phyloP scores from a whole-genome alignment of 1,284 basidiomycete genomes.

The Sanguinoderma infundibulare region DNA sequence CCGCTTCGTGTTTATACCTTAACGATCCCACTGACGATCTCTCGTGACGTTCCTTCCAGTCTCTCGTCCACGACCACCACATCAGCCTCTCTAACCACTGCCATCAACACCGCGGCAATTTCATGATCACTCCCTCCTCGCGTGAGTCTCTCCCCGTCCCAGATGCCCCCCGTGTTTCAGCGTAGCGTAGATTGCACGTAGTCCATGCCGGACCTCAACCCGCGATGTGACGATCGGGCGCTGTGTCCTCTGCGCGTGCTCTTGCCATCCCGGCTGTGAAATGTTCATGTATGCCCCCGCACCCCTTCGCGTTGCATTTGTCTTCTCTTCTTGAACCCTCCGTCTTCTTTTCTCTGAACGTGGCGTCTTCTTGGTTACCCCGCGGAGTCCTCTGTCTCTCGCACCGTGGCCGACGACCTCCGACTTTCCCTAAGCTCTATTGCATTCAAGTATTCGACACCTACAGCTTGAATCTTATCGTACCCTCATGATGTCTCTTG shows the following conservation, averaged over 20 bases:
- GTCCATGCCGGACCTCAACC: background rate
- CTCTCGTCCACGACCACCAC: constrained; percentile 24
- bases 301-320: background rate
- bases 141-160: constrained; percentile 41
- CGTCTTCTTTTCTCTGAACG: background rate
- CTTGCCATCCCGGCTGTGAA: constrained; percentile 19
- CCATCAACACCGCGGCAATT: constrained; percentile 20
- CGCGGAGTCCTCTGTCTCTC: background rate
- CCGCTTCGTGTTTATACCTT: constrained; percentile 19
- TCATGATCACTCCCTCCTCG: constrained; percentile 41
- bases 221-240: constrained; percentile 30
- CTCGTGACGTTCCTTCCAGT: constrained; percentile 38
- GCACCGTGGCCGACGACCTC: constrained; percentile 2
- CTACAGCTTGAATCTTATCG: constrained; percentile 9
- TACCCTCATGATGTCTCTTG: constrained; percentile 18
- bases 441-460: background rate
- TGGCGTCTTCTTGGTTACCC: constrained; percentile 18
- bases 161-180: background rate
- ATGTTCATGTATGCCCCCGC: constrained; percentile 15
- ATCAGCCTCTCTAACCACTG: constrained; percentile 31
- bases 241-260: constrained; percentile 21
- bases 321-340: background rate
- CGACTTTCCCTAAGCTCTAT: constrained; percentile 2
- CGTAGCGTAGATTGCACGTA: background rate
- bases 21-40: constrained; percentile 33